A percentile compares a stretch with the other conserved stretches of the same genome.
These are phyloP conservation scores for Crataegus laevigata DNA, from an alignment of 306 rosid species.

Conservation along the genomic window DNA sequence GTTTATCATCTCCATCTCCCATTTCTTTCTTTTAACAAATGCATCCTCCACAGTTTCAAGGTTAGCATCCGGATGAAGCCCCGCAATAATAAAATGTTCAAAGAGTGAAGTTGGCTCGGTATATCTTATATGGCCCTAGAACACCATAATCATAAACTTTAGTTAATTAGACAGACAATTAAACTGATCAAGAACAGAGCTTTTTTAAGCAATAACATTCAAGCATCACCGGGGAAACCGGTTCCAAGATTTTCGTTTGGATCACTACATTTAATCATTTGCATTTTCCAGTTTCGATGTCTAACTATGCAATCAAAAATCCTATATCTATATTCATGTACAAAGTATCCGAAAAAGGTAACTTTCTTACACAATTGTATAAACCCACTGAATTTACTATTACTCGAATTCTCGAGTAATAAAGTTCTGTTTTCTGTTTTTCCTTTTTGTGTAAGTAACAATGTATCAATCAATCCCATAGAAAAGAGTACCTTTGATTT, in stretches of 20 bases:
- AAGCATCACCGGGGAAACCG: not conserved
- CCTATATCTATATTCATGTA: not conserved
- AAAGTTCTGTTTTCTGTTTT: not conserved
- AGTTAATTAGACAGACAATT: constrained; percentile 15
- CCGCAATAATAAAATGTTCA: constrained; percentile 86
- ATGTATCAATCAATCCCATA: not conserved
- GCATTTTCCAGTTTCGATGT: not conserved
- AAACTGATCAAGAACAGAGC: not conserved
- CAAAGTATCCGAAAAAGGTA: not conserved
- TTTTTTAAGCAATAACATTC: not conserved
- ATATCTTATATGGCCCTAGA: constrained; percentile 55
- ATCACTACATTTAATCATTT: not conserved
- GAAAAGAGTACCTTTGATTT: constrained; percentile 52
- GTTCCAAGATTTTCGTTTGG: not conserved
- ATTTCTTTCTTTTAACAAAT: constrained; percentile 64
- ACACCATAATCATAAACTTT: constrained; percentile 23
- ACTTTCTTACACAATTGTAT: not conserved
- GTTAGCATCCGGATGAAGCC: constrained; percentile 84
- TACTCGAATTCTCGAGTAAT: not conserved
- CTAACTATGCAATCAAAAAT: not conserved
- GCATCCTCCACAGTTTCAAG: constrained; percentile 60
- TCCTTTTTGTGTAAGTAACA: not conserved
- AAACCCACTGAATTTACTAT: not conserved
- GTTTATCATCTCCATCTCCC: constrained; percentile 52
- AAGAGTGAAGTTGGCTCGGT: constrained; percentile 78